Evolutionary conservation across 2,329 filamentous ascomycete genomes (phyloP).

Genomic region (Aspergillus sojae): DNA sequence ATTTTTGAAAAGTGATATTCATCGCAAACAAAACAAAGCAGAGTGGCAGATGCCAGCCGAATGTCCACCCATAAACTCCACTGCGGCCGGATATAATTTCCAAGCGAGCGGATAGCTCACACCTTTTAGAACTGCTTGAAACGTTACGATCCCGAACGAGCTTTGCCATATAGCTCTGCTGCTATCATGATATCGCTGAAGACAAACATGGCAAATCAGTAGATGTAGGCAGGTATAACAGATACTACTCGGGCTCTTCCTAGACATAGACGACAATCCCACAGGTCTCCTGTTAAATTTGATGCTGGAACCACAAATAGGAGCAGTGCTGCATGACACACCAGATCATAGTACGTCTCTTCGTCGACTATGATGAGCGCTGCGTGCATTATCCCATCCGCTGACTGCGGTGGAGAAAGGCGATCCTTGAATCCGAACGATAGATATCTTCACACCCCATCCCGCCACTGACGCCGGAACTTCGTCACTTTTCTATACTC

Average conservation of each 20-base stretch:
- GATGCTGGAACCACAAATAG: background rate
- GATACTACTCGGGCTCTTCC: background rate
- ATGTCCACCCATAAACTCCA: background rate
- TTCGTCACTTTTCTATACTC: background rate
- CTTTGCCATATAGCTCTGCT: background rate
- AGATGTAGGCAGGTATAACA: background rate
- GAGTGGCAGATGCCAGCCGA: background rate
- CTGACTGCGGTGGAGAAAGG: background rate
- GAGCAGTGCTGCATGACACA: background rate
- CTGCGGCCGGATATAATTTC: conserved; percentile 12
- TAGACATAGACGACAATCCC: background rate
- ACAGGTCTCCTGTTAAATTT: too few species aligned
- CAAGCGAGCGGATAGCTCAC: conserved; percentile 11
- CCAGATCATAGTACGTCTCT: background rate
- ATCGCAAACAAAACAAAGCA: background rate
- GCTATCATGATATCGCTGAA: background rate
- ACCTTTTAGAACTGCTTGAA: background rate
- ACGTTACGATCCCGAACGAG: background rate
- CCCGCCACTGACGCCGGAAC: background rate
- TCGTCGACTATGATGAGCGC: background rate
- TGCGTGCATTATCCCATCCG: background rate
- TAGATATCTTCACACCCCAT: background rate
- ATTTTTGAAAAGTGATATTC: background rate
- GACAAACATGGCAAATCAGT: background rate
- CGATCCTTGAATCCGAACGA: background rate